Conservation (phyloP, 2,329 filamentous ascomycete genomes). For the Fusarium piperis region DNA sequence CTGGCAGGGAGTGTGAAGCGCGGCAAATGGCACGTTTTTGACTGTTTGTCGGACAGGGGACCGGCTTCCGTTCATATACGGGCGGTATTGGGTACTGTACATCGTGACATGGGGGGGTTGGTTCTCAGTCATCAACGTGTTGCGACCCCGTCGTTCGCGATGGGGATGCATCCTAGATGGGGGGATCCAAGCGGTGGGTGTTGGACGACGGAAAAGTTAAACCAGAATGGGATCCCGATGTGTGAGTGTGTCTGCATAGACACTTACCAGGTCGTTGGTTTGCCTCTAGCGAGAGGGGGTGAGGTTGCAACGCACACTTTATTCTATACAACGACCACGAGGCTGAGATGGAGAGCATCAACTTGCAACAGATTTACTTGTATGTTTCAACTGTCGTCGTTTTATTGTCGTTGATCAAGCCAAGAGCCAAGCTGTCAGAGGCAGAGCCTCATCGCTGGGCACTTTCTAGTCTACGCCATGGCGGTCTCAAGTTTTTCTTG, state of each 20-base stretch:
- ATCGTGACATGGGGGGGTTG: constrained; percentile 8
- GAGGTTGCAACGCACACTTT: background rate
- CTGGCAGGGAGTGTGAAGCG: background rate
- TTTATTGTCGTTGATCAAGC: background rate
- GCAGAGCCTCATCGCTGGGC: constrained; percentile 33
- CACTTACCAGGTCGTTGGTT: background rate
- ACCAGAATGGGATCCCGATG: background rate
- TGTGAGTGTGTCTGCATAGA: background rate
- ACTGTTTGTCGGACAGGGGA: constrained; percentile 10
- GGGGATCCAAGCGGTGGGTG: background rate
- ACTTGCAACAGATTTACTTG: background rate
- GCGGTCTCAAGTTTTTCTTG: background rate
- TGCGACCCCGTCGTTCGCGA: background rate
- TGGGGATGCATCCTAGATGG: background rate
- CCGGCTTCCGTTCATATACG: constrained; percentile 4
- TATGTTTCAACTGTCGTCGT: too few species aligned
- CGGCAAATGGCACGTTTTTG: constrained; percentile 25
- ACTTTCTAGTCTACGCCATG: constrained; percentile 1
- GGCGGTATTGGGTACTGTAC: constrained; percentile 16
- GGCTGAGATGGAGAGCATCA: background rate
- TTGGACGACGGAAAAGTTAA: background rate
- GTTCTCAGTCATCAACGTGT: background rate
- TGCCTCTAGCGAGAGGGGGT: background rate
- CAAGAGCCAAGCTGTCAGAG: background rate
- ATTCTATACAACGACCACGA: background rate